Evolutionary conservation across 495 filamentous ascomycete genomes (phyloP), one percentile per base, ranked within the genome.

Genomic region (Xylaria cubensis): DNA sequence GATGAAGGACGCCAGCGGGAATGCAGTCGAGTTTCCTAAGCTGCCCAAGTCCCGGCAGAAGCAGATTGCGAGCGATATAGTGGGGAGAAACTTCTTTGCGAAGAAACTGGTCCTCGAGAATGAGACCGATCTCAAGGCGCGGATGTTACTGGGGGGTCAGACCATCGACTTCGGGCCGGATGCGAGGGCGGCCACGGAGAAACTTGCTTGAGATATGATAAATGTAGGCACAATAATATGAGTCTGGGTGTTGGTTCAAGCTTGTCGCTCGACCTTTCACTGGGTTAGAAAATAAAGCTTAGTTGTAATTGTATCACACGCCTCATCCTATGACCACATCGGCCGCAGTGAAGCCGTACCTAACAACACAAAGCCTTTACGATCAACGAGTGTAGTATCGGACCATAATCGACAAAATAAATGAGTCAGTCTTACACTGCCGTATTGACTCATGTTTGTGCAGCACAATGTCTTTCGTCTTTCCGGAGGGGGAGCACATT

Each of bases 1-100:
- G 70, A 80, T 86, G 80, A 77, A 83, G 64, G 81, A 86, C 69
- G 64, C 56, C 0, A 67, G 46, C 29, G 84, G 84, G 48, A 81
- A 84, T 26, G 80, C 81, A 42, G 39, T 84, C 12, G 78, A 78
- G 36, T 86, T 86, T 62, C 77, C 77, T 9, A 71, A 48, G 64
- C 62, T 77, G 2, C 24, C 56, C 13, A 13, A 68, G 24, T 41
- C 42, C 0, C 55, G 65, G 3, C 67, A 67, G 12, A 46, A 74
- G 2, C 24, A 66, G 26, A 75, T 71, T 69, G 44, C 58, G n/a
- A 19, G 48, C 17, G 77, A 79, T 24, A 3, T 75, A 1, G 0
- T 59, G 0, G 58, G 21, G 24, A 69, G 77, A 64, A 72, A 70
- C 13, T 74, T 77, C 56, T 64, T 79, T 46, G 44, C 66, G 6